Percentiles rank a stretch among this genome's conserved stretches.
These are phyloP conservation scores for Drechslerella dactyloides DNA, from an alignment of 2,329 filamentous ascomycete genomes.

Conservation along the genomic window DNA sequence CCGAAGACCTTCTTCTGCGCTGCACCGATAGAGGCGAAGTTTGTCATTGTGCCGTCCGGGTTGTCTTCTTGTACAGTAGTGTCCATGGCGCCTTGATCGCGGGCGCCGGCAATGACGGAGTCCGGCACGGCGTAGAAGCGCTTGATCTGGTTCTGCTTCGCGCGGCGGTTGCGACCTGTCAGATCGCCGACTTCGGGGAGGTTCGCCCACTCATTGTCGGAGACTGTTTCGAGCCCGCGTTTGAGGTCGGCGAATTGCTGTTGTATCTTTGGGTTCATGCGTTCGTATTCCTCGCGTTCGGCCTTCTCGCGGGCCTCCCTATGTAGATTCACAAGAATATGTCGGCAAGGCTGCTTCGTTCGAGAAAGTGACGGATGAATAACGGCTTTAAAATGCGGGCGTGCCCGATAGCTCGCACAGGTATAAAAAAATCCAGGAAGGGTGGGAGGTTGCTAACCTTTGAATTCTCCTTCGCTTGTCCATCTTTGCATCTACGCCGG, in stretches of 20 bases:
- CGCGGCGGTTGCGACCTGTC: slow-evolving; percentile 88
- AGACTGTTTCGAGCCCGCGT: slow-evolving; percentile 82
- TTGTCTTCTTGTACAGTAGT: slow-evolving; percentile 84
- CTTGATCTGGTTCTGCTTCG: slow-evolving; percentile 62
- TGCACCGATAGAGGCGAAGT: slow-evolving; percentile 96
- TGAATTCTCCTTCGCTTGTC: slow-evolving; percentile 82
- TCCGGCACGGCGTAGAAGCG: slow-evolving; percentile 93
- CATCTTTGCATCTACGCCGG: slow-evolving; percentile 96
- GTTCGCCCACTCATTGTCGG: slow-evolving; percentile 95
- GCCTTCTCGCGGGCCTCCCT: slow-evolving; percentile 93
- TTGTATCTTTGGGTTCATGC: slow-evolving; percentile 96
- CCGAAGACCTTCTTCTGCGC: slow-evolving; percentile 95
- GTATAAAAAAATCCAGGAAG: too few species aligned
- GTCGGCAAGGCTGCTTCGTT: slow-evolving; percentile 79
- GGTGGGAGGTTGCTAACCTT: slow-evolving; percentile 70
- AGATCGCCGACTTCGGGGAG: slow-evolving; percentile 95
- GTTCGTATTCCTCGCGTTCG: slow-evolving; percentile 93
- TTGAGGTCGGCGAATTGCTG: slow-evolving; percentile 97
- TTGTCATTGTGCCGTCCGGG: slow-evolving; percentile 88
- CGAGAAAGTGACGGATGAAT: slow-evolving; percentile 70
- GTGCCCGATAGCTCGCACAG: too few species aligned
- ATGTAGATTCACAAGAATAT: slow-evolving; percentile 62
- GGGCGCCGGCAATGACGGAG: slow-evolving; percentile 86
- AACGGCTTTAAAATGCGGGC: slow-evolving; percentile 60
- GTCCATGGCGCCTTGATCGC: slow-evolving; percentile 79